Percentiles rank a stretch among this genome's conserved stretches.
phyloP scores from a whole-genome alignment of 768 basidiomycete species.

The Glaciozyma martinii region DNA sequence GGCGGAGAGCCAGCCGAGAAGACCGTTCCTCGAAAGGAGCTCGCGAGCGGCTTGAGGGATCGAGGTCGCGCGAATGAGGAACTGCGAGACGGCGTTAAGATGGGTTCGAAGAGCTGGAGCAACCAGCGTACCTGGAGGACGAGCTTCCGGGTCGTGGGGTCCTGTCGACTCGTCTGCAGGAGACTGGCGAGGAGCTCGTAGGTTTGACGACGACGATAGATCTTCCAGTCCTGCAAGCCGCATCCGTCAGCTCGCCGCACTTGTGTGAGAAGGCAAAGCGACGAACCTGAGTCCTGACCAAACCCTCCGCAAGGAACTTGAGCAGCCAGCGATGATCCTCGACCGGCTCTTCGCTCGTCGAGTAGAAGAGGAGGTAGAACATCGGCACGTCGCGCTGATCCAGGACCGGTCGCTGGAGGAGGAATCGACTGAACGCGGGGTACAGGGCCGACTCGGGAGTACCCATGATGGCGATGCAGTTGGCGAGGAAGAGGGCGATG shows the following conservation, averaged over 20 bases:
- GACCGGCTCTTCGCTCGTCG: constrained; percentile 24
- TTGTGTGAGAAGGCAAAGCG: background rate
- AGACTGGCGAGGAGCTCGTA: constrained; percentile 32
- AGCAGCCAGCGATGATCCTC: constrained; percentile 32
- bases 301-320: constrained; percentile 25
- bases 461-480: constrained; percentile 71
- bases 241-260: too few species aligned
- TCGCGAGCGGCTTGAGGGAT: constrained; percentile 32
- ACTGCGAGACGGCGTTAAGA: constrained; percentile 7
- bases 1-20: constrained; percentile 24
- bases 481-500: constrained; percentile 68
- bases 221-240: constrained; percentile 33
- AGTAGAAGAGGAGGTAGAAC: constrained; percentile 76
- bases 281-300: constrained; percentile 27
- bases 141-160: constrained; percentile 18
- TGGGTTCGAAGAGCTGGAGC: background rate
- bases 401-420: constrained; percentile 75
- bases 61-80: constrained; percentile 23
- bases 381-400: constrained; percentile 79
- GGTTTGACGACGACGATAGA: constrained; percentile 32
- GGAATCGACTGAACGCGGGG: constrained; percentile 72
- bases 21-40: constrained; percentile 27
- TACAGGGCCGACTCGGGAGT: constrained; percentile 83
- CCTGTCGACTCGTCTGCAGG: constrained; percentile 25
- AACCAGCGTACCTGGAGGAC: constrained; percentile 21